A percentile compares a stretch with the other conserved stretches of the same genome.
phyloP scores from a whole-genome alignment of 2,329 filamentous ascomycete species.

The Knoxdaviesia capensis region DNA sequence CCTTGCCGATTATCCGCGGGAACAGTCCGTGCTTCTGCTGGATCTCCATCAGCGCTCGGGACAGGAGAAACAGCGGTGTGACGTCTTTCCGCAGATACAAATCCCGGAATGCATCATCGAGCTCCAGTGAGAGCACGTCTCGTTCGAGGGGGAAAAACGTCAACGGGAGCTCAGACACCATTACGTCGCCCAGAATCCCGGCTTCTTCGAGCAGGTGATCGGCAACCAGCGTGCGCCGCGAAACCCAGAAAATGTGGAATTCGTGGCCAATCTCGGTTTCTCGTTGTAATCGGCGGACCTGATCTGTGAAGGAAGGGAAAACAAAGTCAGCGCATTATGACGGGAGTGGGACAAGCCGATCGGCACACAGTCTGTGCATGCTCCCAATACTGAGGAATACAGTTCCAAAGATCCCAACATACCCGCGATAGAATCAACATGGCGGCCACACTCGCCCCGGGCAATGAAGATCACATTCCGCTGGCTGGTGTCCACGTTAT shows the following conservation, averaged over 20 bases:
- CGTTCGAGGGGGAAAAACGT: constrained; percentile 84
- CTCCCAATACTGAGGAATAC: too few relatives aligned
- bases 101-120: constrained; percentile 72
- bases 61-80: constrained; percentile 72
- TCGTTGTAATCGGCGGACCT: constrained; percentile 75
- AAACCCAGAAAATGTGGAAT: constrained; percentile 92
- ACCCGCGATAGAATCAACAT: constrained; percentile 80
- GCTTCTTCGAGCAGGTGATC: constrained; percentile 84
- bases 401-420: constrained; percentile 14
- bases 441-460: constrained; percentile 69
- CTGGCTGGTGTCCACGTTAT: constrained; percentile 85
- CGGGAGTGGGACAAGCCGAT: constrained; percentile 4
- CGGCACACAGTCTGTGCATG: too few relatives aligned
- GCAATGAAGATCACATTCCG: constrained; percentile 90
- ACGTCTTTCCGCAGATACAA: constrained; percentile 81
- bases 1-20: constrained; percentile 85
- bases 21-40: constrained; percentile 87
- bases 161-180: constrained; percentile 66
- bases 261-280: constrained; percentile 85
- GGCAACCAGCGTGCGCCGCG: constrained; percentile 75
- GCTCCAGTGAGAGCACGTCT: constrained; percentile 77
- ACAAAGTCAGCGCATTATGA: constrained; percentile 37
- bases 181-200: constrained; percentile 82
- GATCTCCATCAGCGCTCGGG: constrained; percentile 82
- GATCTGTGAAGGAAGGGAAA: constrained; percentile 32